These are phyloP conservation scores for Diphasiastrum complanatum DNA, from an alignment of 83 land plant species.

Conservation along the genomic window DNA sequence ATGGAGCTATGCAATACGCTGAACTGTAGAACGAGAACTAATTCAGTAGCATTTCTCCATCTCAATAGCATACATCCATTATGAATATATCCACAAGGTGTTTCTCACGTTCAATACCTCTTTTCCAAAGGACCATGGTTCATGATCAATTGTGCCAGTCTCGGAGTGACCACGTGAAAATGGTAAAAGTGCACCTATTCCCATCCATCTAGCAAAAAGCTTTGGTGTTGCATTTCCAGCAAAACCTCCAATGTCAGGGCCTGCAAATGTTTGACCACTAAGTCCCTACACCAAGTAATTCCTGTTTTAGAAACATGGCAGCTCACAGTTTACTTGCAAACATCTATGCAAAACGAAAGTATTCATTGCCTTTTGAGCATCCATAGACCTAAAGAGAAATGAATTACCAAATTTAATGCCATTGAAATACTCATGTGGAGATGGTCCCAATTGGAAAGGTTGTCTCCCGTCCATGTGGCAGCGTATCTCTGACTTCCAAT, in stretches of 20 bases:
- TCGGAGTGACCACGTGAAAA: conserved; percentile 92
- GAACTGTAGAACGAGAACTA: too few relatives aligned
- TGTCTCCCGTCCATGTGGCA: conserved; percentile 99
- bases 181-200: conserved; percentile 85
- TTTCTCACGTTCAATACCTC: too few relatives aligned
- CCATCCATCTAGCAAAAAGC: conserved; percentile 97
- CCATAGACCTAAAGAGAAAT: not conserved
- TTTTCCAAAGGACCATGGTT: conserved; percentile 95
- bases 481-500: conserved; percentile 94
- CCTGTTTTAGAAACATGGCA: not conserved
- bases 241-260: conserved; percentile 98
- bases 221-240: conserved; percentile 93
- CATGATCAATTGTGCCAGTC: conserved; percentile 65
- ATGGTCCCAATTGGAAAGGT: conserved; percentile 92
- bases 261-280: conserved; percentile 93
- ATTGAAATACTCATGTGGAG: conserved; percentile 82
- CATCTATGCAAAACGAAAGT: not conserved
- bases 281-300: conserved; percentile 50
- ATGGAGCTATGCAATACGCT: not conserved
- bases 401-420: conserved; percentile 83
- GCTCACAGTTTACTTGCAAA: not conserved
- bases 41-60: too few relatives aligned
- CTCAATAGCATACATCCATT: too few relatives aligned
- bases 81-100: too few relatives aligned
- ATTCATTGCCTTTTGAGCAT: not conserved